Conservation (phyloP, 257 asterid species). For the Solanum paucissectum region DNA sequence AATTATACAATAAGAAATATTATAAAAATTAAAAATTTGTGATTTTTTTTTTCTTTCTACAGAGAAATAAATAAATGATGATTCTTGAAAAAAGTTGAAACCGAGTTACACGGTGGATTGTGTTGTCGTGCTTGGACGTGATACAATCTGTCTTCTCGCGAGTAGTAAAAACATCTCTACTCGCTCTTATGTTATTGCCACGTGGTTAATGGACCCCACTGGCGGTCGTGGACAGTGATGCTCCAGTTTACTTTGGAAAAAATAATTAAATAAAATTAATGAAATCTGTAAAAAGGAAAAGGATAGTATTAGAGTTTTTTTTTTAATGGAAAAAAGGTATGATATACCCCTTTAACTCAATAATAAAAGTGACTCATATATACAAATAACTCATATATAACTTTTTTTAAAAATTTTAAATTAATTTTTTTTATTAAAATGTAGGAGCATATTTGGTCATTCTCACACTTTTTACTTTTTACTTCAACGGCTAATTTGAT, state of each 20-base stretch:
- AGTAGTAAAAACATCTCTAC: background rate
- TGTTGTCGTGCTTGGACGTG: conserved; percentile 2
- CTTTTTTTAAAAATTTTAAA: too few species aligned
- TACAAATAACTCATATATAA: too few species aligned
- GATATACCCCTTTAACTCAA: too few species aligned
- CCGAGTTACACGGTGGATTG: conserved; percentile 4
- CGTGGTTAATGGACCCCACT: background rate
- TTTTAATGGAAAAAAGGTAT: too few species aligned
- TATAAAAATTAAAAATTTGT: background rate
- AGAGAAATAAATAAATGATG: background rate
- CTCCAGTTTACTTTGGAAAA: background rate
- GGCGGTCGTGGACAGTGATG: background rate
- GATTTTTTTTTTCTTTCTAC: background rate
- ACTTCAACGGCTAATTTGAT: too few species aligned
- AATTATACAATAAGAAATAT: background rate
- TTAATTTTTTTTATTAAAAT: too few species aligned
- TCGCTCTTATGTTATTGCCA: background rate
- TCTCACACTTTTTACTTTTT: too few species aligned
- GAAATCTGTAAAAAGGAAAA: background rate
- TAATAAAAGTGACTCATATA: too few species aligned
- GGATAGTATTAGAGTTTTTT: too few species aligned
- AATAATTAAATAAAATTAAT: background rate
- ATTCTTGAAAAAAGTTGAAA: background rate
- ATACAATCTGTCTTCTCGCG: background rate
- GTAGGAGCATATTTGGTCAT: too few species aligned